Evolutionary conservation across 495 filamentous ascomycete genomes (phyloP).

Genomic region (Neurospora sp.): DNA sequence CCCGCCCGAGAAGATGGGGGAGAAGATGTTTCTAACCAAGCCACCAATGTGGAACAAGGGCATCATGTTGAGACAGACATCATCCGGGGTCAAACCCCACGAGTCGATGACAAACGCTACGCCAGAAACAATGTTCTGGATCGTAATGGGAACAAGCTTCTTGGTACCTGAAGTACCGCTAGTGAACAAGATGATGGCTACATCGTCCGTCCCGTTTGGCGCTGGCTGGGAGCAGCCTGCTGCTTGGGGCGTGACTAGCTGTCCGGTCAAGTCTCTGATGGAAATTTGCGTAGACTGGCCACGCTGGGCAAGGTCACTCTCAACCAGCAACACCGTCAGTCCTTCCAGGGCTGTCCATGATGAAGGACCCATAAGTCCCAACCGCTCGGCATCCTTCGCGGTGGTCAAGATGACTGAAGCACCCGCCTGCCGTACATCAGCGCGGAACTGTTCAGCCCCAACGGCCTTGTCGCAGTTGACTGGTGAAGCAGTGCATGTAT

Average conservation of each 20-base stretch:
- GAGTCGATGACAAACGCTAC: constrained; percentile 32
- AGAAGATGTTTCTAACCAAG: constrained; percentile 30
- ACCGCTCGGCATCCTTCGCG: constrained; percentile 2
- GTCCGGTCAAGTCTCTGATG: not conserved
- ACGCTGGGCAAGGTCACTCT: not conserved
- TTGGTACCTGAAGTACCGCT: constrained; percentile 38
- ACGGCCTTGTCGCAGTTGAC: constrained; percentile 15
- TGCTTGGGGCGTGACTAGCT: not conserved
- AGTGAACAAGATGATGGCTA: constrained; percentile 35
- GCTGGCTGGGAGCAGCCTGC: not conserved
- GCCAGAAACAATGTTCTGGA: constrained; percentile 25
- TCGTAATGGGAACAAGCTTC: constrained; percentile 35
- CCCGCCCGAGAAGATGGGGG: constrained; percentile 30
- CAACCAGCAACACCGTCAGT: not conserved
- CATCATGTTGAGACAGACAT: constrained; percentile 39
- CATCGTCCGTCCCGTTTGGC: constrained; percentile 17
- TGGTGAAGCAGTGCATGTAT: constrained; percentile 25
- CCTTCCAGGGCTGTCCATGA: not conserved
- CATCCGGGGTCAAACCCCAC: constrained; percentile 23
- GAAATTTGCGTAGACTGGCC: not conserved
- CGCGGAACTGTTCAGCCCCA: constrained; percentile 14
- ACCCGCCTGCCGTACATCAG: constrained; percentile 13
- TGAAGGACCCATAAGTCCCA: not conserved
- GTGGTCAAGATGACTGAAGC: constrained; percentile 9
- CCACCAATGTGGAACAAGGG: constrained; percentile 38